phyloP scores from a whole-genome alignment of 495 filamentous ascomycete genomes.

The Penicillium robsamsonii region DNA sequence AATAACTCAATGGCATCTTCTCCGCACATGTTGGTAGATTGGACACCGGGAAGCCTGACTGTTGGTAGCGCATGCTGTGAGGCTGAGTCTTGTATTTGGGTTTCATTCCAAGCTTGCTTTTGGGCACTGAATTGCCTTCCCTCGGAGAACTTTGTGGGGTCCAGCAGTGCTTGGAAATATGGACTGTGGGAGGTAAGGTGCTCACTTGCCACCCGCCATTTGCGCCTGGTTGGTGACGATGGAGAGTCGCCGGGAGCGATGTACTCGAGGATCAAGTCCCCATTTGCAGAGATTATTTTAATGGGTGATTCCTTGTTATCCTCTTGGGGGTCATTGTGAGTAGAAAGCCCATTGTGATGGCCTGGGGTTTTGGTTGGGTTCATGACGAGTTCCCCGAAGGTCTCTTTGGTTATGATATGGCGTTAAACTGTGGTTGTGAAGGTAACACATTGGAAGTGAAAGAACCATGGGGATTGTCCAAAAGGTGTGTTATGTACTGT shows the following conservation, averaged over 20 bases:
- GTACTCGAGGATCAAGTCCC: slow-evolving; percentile 43
- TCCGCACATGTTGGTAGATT: slow-evolving; percentile 27
- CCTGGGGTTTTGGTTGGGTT: slow-evolving; percentile 4
- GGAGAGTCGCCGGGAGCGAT: slow-evolving; percentile 5
- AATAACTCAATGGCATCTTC: slow-evolving; percentile 40
- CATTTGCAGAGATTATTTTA: slow-evolving; percentile 27
- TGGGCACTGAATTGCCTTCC: slow-evolving; percentile 38
- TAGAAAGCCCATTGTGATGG: neutral
- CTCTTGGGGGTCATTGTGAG: neutral
- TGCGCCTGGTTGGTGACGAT: slow-evolving; percentile 13
- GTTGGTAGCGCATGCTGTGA: slow-evolving; percentile 24
- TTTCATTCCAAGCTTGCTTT: slow-evolving; percentile 17
- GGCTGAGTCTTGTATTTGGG: neutral
- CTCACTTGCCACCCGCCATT: slow-evolving; percentile 40
- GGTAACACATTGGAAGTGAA: neutral
- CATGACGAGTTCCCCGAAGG: neutral
- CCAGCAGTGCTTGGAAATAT: slow-evolving; percentile 48
- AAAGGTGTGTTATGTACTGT: neutral
- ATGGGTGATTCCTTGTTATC: neutral
- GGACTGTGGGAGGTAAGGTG: slow-evolving; percentile 35
- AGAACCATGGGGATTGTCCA: neutral
- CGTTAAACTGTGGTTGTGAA: neutral
- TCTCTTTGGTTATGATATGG: neutral
- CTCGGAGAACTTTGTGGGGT: slow-evolving; percentile 49
- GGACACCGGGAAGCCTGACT: slow-evolving; percentile 26